Conservation (phyloP, 345 rosid genomes). For the Bruguiera gymnorhiza region DNA sequence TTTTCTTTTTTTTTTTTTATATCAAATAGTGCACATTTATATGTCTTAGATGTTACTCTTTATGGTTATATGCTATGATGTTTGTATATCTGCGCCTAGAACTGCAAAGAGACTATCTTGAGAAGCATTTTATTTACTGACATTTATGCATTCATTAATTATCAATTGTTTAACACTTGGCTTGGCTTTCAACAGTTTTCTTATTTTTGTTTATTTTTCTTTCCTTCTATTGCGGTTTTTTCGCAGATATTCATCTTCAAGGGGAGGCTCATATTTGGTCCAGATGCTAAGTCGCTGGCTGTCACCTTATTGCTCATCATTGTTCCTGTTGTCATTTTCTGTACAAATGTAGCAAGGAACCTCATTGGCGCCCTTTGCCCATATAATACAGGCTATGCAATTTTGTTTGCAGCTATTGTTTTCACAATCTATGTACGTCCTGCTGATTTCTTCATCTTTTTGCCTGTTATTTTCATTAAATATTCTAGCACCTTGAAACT, state of each 20-base stretch:
- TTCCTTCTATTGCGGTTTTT: not conserved
- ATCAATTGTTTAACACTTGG: not conserved
- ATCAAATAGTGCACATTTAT: not conserved
- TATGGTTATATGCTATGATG: not conserved
- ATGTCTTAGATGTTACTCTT: not conserved
- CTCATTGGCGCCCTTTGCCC: slow-evolving; percentile 32
- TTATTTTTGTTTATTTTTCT: slow-evolving; percentile 3
- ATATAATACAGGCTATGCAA: slow-evolving; percentile 33
- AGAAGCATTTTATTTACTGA: not conserved
- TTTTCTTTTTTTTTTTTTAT: no score
- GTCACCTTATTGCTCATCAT: slow-evolving; percentile 43
- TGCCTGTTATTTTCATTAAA: slow-evolving; percentile 2
- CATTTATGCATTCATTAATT: not conserved
- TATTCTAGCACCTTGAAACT: not conserved
- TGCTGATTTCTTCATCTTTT: slow-evolving; percentile 6
- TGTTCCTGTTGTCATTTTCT: slow-evolving; percentile 45
- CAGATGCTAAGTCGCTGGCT: slow-evolving; percentile 45
- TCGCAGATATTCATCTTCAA: slow-evolving; percentile 42
- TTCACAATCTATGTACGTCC: slow-evolving; percentile 50
- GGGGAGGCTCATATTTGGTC: slow-evolving; percentile 53
- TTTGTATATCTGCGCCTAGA: not conserved
- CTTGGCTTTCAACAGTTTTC: not conserved
- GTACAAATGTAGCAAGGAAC: slow-evolving; percentile 41
- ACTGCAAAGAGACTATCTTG: not conserved
- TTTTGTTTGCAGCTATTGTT: slow-evolving; percentile 35